Evolutionary conservation across 2,329 filamentous ascomycete species (phyloP).

Genomic region (Rasamsonia emersonii): DNA sequence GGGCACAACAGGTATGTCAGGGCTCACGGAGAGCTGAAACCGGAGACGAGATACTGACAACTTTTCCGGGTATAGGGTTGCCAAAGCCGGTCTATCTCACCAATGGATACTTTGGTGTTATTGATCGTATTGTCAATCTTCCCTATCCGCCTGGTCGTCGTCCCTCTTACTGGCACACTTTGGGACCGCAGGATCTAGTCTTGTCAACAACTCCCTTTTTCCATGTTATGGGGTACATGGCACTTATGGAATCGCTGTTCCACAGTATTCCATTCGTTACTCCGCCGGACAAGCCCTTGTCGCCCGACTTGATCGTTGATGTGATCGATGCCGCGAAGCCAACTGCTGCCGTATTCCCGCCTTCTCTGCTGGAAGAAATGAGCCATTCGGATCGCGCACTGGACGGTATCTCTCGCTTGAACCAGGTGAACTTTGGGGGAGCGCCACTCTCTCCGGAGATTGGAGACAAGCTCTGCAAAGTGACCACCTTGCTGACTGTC

Average conservation of each 20-base stretch:
- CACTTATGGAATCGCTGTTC: conserved; percentile 13
- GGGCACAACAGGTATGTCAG: conserved; percentile 25
- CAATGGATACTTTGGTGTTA: conserved; percentile 16
- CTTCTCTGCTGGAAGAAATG: conserved; percentile 20
- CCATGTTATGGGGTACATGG: conserved; percentile 19
- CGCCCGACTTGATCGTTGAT: conserved; percentile 14
- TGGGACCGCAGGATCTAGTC: conserved; percentile 9
- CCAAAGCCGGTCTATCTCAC: conserved; percentile 23
- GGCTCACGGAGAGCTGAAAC: conserved; percentile 20
- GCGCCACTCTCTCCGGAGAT: conserved; percentile 9
- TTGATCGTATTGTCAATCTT: conserved; percentile 8
- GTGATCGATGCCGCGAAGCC: conserved; percentile 13
- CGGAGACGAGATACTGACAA: conserved; percentile 17
- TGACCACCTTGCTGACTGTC: conserved; percentile 1
- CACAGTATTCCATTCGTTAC: conserved; percentile 12
- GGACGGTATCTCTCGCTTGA: conserved; percentile 8
- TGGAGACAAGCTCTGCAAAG: conserved; percentile 5
- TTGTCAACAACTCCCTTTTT: conserved; percentile 18
- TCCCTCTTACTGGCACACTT: conserved; percentile 7
- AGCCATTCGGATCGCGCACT: conserved; percentile 12
- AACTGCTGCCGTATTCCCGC: conserved; percentile 14
- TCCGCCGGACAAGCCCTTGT: conserved; percentile 18
- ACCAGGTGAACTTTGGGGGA: conserved; percentile 12
- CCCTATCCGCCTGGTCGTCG: conserved; percentile 12
- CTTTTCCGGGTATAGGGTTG: conserved; percentile 11